phyloP scores from a whole-genome alignment of 108 stramenopile genomes.

The Bacterosira constricta region DNA sequence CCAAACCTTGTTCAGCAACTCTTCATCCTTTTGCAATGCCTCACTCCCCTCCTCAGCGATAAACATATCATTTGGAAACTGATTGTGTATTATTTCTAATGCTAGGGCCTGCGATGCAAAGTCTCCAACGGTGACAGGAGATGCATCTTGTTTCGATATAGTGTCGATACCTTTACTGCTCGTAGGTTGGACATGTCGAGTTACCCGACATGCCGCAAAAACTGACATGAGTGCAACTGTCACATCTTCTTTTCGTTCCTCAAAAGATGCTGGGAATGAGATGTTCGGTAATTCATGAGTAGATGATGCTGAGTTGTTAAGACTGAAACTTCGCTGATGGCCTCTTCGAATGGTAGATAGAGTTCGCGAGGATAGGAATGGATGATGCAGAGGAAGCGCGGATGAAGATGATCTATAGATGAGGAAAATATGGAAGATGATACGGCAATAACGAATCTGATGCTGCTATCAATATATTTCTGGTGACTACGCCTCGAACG shows the following conservation, averaged over 20 bases:
- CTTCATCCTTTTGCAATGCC: slow-evolving; percentile 26
- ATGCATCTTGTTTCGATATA: slow-evolving; percentile 53
- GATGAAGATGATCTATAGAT: too few species aligned
- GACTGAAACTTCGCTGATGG: background rate
- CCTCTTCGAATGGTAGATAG: background rate
- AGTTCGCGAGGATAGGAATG: background rate
- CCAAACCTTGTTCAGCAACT: slow-evolving; percentile 34
- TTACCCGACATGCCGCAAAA: slow-evolving; percentile 42
- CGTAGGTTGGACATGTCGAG: slow-evolving; percentile 40
- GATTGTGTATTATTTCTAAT: slow-evolving; percentile 31
- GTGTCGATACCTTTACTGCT: slow-evolving; percentile 17
- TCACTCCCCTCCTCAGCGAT: slow-evolving; percentile 67
- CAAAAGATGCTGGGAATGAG: slow-evolving; percentile 4
- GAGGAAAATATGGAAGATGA: background rate
- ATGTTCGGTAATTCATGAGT: background rate
- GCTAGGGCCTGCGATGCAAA: slow-evolving; percentile 68
- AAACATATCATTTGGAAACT: slow-evolving; percentile 52
- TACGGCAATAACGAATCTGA: background rate
- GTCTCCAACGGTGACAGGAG: slow-evolving; percentile 73
- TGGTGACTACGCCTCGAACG: background rate
- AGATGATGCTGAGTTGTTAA: background rate
- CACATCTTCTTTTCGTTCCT: slow-evolving; percentile 27
- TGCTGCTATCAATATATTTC: background rate
- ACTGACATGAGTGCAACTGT: slow-evolving; percentile 47
- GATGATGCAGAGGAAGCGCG: background rate